Conservation (phyloP, 345 rosid genomes). For the Corymbia maculata region DNA sequence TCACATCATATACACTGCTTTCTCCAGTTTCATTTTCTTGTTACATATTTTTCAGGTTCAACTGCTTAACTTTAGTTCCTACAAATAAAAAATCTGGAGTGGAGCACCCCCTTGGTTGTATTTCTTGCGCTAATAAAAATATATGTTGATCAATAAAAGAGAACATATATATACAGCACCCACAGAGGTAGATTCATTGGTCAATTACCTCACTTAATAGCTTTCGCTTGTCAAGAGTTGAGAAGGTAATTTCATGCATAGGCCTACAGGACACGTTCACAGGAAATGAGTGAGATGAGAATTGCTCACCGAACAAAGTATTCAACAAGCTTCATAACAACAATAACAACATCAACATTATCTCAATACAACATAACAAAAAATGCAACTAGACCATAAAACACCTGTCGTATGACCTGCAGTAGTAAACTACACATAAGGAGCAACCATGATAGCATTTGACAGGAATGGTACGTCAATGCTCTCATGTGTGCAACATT, state of each 20-base stretch:
- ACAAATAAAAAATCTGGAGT: neutral
- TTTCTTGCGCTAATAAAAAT: neutral
- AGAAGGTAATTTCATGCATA: slow-evolving; percentile 93
- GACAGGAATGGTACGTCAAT: neutral
- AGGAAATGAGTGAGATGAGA: neutral
- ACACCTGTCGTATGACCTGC: neutral
- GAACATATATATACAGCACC: neutral
- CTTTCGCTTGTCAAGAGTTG: slow-evolving; percentile 92
- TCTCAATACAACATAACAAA: neutral
- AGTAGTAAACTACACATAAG: neutral
- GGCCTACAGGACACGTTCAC: slow-evolving; percentile 45
- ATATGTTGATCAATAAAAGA: neutral
- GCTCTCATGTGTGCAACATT: neutral
- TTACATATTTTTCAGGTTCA: neutral
- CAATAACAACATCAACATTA: neutral
- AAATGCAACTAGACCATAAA: neutral
- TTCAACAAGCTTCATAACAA: neutral
- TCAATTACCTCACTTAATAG: slow-evolving; percentile 79
- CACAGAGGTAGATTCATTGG: neutral
- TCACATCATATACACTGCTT: neutral
- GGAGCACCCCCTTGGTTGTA: neutral
- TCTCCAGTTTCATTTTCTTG: neutral
- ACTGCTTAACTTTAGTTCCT: neutral
- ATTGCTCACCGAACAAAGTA: neutral
- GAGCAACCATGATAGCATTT: neutral